Evolutionary conservation across 2,329 filamentous ascomycete genomes (phyloP).

Genomic region (Monilinia fructigena): DNA sequence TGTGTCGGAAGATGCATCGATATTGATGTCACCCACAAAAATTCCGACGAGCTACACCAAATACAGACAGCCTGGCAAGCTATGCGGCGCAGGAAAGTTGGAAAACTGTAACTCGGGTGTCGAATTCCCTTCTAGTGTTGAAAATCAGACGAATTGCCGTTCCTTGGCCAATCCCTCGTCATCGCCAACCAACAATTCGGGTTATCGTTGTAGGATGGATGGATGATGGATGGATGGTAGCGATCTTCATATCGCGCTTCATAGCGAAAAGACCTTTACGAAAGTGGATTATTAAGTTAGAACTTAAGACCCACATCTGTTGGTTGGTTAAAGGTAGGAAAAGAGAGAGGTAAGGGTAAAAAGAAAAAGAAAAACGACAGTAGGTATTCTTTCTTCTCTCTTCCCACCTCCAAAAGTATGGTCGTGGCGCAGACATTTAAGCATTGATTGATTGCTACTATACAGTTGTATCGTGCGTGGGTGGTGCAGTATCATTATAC

Average conservation of each 20-base stretch:
- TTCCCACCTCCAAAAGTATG: not conserved
- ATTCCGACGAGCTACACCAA: not conserved
- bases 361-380: not conserved
- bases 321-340: not conserved
- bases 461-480: too few relatives aligned
- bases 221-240: not conserved
- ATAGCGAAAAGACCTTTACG: not conserved
- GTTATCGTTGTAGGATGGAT: not conserved
- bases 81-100: not conserved
- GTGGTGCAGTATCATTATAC: too few relatives aligned
- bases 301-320: not conserved
- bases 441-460: not conserved
- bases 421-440: slow-evolving; percentile 5
- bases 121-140: not conserved
- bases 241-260: not conserved
- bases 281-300: not conserved
- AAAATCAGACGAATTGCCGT: not conserved
- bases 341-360: not conserved
- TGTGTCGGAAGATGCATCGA: not conserved
- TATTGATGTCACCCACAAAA: not conserved
- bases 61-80: not conserved
- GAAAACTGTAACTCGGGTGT: not conserved
- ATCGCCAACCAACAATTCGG: not conserved
- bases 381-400: not conserved
- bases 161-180: slow-evolving; percentile 6